These are phyloP conservation scores for Diaporthe ampelina DNA, from an alignment of 2,329 filamentous ascomycete genomes.

Conservation along the genomic window DNA sequence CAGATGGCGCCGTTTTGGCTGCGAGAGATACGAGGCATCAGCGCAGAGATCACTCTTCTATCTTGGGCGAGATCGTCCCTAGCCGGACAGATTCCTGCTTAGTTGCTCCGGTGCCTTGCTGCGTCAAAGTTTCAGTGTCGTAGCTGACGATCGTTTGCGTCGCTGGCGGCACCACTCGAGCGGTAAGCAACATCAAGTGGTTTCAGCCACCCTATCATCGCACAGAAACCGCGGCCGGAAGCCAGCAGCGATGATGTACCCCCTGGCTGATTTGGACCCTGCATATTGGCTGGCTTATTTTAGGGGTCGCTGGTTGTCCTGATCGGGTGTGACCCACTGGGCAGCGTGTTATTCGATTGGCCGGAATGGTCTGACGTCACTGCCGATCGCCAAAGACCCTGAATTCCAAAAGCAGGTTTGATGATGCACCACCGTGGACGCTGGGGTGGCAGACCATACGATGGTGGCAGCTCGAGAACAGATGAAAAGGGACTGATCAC, in stretches of 20 bases:
- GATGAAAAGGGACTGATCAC: constrained; percentile 34
- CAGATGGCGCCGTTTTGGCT: background rate
- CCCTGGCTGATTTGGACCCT: constrained; percentile 41
- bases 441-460: background rate
- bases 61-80: background rate
- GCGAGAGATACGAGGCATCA: background rate
- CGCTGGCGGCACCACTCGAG: constrained; percentile 3
- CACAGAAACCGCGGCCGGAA: constrained; percentile 19
- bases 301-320: constrained; percentile 38
- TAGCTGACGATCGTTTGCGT: constrained; percentile 27
- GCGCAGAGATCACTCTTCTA: background rate
- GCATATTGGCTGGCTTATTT: constrained; percentile 44
- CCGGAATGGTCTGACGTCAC: constrained; percentile 46
- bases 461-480: constrained; percentile 15
- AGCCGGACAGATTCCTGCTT: constrained; percentile 2
- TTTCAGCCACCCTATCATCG: constrained; percentile 35
- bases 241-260: constrained; percentile 40
- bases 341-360: constrained; percentile 45
- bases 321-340: constrained; percentile 28
- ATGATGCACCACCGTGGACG: background rate
- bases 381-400: constrained; percentile 23
- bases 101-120: constrained; percentile 11
- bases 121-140: constrained; percentile 27
- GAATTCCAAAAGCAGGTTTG: constrained; percentile 39
- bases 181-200: constrained; percentile 29